Conservation (phyloP, 805 yeast genomes). For the Hermanozyma aechmeae region DNA sequence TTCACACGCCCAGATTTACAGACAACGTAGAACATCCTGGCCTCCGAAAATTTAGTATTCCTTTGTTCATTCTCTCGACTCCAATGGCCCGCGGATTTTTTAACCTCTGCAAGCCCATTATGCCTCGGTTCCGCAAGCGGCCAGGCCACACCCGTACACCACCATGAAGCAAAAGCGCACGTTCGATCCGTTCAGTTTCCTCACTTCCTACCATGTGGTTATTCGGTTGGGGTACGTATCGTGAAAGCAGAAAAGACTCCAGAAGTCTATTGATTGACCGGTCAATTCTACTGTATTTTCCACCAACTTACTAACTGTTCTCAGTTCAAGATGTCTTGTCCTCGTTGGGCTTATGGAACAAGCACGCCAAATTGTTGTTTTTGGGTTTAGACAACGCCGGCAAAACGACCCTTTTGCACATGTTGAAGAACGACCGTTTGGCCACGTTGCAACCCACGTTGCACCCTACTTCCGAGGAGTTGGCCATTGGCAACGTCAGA, state of each 20-base stretch:
- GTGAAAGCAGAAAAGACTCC: background rate
- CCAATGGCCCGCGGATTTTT: too few species aligned
- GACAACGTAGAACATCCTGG: too few species aligned
- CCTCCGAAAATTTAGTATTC: too few species aligned
- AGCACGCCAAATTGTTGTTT: constrained; percentile 38
- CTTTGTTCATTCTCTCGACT: too few species aligned
- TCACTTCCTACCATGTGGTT: constrained; percentile 30
- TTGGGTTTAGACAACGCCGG: constrained; percentile 41
- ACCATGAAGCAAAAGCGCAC: too few species aligned
- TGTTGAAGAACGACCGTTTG: constrained; percentile 80
- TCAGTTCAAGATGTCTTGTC: constrained; percentile 37
- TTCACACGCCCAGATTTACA: too few species aligned
- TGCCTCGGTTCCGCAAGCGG: too few species aligned
- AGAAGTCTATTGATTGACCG: too few species aligned
- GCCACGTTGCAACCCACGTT: constrained; percentile 97
- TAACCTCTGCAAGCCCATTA: too few species aligned
- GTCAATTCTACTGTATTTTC: too few species aligned
- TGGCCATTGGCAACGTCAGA: constrained; percentile 91
- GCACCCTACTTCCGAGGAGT: constrained; percentile 98
- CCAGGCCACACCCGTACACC: too few species aligned
- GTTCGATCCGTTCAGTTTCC: too few species aligned
- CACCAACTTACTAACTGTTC: background rate
- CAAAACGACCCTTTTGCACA: constrained; percentile 37
- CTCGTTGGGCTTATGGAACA: constrained; percentile 39
- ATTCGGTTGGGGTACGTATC: constrained; percentile 29